Conservation (phyloP, 805 yeast species). For the Ogataea pini region DNA sequence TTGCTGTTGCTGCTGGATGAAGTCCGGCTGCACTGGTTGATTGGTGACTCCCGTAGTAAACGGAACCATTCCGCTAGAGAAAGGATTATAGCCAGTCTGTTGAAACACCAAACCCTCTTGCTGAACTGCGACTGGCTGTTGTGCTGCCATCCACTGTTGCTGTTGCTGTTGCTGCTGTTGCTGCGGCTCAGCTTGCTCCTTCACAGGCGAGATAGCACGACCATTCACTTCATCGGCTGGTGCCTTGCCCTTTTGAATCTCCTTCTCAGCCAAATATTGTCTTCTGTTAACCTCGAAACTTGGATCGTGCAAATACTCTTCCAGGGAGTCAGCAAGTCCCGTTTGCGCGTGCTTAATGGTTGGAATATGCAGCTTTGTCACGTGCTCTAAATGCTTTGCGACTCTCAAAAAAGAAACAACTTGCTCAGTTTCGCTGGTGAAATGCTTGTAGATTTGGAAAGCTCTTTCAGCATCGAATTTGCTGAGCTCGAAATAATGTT, state of each 20-base stretch:
- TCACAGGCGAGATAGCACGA: conserved; percentile 1
- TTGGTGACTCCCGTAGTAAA: conserved; percentile 8
- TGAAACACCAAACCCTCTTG: conserved; percentile 27
- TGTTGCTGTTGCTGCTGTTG: not conserved
- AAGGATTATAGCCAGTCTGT: conserved; percentile 32
- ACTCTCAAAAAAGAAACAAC: conserved; percentile 86
- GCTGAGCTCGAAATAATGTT: conserved; percentile 93
- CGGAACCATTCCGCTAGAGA: conserved; percentile 18
- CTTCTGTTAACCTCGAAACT: conserved; percentile 77
- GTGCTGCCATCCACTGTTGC: conserved; percentile 19
- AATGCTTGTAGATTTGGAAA: conserved; percentile 76
- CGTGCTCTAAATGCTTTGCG: conserved; percentile 84
- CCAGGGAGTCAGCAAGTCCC: conserved; percentile 80
- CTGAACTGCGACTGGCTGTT: conserved; percentile 12
- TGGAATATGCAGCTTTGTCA: conserved; percentile 90
- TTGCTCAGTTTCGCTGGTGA: conserved; percentile 81
- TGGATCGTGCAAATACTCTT: conserved; percentile 86
- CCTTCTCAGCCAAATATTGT: conserved; percentile 73
- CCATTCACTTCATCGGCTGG: not conserved
- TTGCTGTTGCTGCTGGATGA: conserved; percentile 7
- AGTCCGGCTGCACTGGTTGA: conserved; percentile 8
- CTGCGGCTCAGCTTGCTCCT: conserved; percentile 19
- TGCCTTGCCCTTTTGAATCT: conserved; percentile 32
- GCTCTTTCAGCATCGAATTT: conserved; percentile 85
- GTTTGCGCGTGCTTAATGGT: conserved; percentile 97